Evolutionary conservation across 2,329 filamentous ascomycete genomes (phyloP), one percentile per base, ranked within the genome.

Genomic region (Fusarium sp.): DNA sequence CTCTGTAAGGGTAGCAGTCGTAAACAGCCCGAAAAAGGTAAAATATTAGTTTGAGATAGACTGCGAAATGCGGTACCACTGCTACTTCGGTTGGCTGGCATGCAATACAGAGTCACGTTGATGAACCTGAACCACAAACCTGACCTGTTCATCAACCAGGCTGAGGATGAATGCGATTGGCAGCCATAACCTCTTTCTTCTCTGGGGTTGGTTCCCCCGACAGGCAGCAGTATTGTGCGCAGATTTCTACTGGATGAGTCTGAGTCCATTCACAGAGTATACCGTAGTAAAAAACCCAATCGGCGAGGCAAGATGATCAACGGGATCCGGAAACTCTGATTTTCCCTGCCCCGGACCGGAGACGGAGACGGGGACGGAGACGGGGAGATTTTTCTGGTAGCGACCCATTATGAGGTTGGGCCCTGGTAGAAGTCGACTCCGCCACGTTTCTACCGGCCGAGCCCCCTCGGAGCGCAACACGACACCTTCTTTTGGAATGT

Each of bases 361-460:
- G 20, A 32, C 6, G 48, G 49, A 42, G 20, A 41, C 59, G 51
- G 57, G 47, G 48, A 44, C 61, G 59, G 61, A 63, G 32, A 57
- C 61, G 58, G 60, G 30, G 60, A 65, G 60, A 65, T 40, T 65
- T 52, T 37, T 29, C 16, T 52, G 49, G 49, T 20, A 52, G 18
- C 14, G 18, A 25, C 22, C 48, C 48, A n/a, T 27, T 7, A 27
- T 27, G 14, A 46, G 44, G 22, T 29, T 20, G 25, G 24, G 25
- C 14, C 45, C 24, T 29, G 44, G 22, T 25, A 27, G 25, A 46
- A 25, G 12, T 34, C 49, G n/a, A 61, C 71, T 74, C 71, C 71
- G 71, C 71, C 69, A 74, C 71, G 67, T 70, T 70, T 71, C 64
- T 49, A 34, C 65, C 63, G 48, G 63, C 69, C 66, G 63, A 72